Conservation (phyloP, 805 yeast genomes). For the Cyberlindnera xylosilytica region DNA sequence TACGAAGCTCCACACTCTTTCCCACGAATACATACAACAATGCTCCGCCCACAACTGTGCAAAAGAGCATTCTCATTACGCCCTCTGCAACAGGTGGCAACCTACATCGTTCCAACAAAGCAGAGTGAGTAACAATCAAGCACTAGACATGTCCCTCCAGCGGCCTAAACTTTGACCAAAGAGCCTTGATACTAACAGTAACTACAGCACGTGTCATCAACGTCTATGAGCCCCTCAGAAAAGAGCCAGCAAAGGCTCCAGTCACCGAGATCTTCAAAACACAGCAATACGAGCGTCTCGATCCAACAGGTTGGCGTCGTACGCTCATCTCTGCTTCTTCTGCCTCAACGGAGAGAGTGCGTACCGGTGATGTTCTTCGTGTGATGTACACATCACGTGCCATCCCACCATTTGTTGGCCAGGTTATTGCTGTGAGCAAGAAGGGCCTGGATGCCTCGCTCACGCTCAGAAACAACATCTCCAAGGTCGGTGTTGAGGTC, state of each 20-base stretch:
- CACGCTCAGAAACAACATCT: slow-evolving; percentile 77
- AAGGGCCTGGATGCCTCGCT: slow-evolving; percentile 70
- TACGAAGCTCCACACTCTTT: neutral
- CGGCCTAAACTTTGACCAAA: neutral
- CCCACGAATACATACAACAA: neutral
- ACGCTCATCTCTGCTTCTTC: slow-evolving; percentile 43
- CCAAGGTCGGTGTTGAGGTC: slow-evolving; percentile 82
- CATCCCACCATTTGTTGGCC: slow-evolving; percentile 71
- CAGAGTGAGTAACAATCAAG: slow-evolving; percentile 4
- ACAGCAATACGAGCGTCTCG: slow-evolving; percentile 38
- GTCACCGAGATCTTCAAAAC: slow-evolving; percentile 32
- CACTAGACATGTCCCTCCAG: neutral
- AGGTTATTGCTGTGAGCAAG: slow-evolving; percentile 73
- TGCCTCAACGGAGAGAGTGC: slow-evolving; percentile 41
- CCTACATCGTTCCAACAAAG: slow-evolving; percentile 16
- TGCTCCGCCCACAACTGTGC: slow-evolving; percentile 14
- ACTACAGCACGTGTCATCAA: slow-evolving; percentile 17
- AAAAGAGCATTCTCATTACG: slow-evolving; percentile 8
- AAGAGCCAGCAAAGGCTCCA: slow-evolving; percentile 8
- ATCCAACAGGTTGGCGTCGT: slow-evolving; percentile 68
- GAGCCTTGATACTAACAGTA: slow-evolving; percentile 1
- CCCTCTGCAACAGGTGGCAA: slow-evolving; percentile 14
- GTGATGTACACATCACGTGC: slow-evolving; percentile 57
- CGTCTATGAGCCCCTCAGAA: slow-evolving; percentile 22
- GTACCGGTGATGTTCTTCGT: slow-evolving; percentile 81